Percentiles rank a stretch among this genome's conserved stretches.
phyloP scores from a whole-genome alignment of 73 alveolate genomes.

The Paramecium bursaria region DNA sequence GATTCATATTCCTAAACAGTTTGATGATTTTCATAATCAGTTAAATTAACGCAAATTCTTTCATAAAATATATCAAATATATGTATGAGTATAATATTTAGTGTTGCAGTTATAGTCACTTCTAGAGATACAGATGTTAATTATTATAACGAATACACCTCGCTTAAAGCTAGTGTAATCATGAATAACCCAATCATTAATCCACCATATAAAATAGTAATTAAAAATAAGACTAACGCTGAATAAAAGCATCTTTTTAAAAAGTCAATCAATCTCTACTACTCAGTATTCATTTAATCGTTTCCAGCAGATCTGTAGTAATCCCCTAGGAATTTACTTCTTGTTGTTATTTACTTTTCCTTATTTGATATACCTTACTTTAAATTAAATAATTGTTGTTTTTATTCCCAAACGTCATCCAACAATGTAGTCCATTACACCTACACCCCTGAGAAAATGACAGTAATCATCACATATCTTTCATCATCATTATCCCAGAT shows the following conservation, averaged over 20 bases:
- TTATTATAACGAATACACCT: constrained; percentile 17
- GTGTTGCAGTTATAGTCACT: constrained; percentile 19
- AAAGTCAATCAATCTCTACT: background rate
- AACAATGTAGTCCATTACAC: constrained; percentile 5
- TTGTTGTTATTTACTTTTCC: background rate
- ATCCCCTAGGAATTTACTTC: constrained; percentile 10
- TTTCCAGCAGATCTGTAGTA: constrained; percentile 15
- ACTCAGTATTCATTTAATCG: constrained; percentile 38
- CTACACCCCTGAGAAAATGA: background rate
- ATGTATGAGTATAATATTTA: background rate
- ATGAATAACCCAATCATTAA: constrained; percentile 9
- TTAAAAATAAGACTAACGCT: constrained; percentile 6
- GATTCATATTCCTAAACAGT: constrained; percentile 39
- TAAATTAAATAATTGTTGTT: background rate
- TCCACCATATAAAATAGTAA: constrained; percentile 13
- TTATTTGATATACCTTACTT: background rate
- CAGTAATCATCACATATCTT: background rate
- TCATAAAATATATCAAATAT: constrained; percentile 4
- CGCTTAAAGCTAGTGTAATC: background rate
- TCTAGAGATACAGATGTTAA: constrained; percentile 2
- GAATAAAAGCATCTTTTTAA: background rate
- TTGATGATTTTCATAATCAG: constrained; percentile 42
- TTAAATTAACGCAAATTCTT: background rate
- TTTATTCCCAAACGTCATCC: background rate
- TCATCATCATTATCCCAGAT: constrained; percentile 18